Base-by-base conservation (phyloP, 768 basidiomycete genomes). In the Tephrocybe sp. region DNA sequence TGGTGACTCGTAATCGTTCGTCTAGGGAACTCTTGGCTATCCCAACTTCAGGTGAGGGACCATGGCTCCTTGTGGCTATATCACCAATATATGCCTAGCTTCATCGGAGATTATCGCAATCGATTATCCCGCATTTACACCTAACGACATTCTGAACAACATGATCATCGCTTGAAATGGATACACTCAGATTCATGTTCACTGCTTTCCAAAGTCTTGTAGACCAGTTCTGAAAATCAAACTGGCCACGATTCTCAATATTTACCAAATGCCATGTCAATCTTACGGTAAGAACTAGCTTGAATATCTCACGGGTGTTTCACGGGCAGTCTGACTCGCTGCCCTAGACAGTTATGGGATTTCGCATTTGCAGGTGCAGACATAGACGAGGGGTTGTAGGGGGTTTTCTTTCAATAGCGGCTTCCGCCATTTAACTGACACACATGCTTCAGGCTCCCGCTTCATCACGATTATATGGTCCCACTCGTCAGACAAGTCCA, bases 1-100 rank as follows among this genome's bases (percentile, higher is more conserved):
- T 54, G 80, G 79, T 3, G 80, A 81, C 57, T 80, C 79, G 2
- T 82, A 81, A 55, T 74, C 79, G 0, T 81, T 80, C 51, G 77
- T 82, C 0, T 74, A 78, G 58, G 79, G 79, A 0, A 76, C 74
- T 2, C 57, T 58, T 2, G 80, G 79, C 1, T 60, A 60, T 49
- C 69, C 77, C n/a, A 80, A 80, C 50, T 81, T 75, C 57, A 80
- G 79, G 79, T 74, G 39, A 28, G n/a, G 28, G 28, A 30, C 28
- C 6, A 11, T 11, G 28, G 28, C 20, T 18, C 38, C 20, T 6
- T 39, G 7, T 17, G n/a, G 7, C 9, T 30, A n/a, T 21, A 28
- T 54, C 7, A 18, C 24, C 46, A 3, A 34, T 23, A 7, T 38
- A 24, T 28, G 39, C 1, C 6, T 51, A 80, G 78, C 55, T 82